Conservation (phyloP, 495 filamentous ascomycete genomes). For the Trichocladium antarcticum region DNA sequence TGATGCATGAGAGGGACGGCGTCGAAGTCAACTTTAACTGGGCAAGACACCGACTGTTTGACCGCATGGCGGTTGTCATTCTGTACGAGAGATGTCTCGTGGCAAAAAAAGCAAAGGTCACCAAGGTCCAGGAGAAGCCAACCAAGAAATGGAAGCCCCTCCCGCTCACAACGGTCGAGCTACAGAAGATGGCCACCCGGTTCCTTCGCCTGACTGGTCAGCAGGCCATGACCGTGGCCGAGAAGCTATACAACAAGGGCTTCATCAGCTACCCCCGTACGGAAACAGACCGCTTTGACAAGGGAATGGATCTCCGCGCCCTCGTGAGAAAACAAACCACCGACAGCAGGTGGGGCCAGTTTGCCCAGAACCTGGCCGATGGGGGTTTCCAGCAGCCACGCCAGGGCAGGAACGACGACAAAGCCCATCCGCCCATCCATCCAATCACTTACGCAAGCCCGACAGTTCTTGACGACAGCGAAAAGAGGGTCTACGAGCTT, state of each 20-base stretch:
- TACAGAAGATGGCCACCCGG: constrained; percentile 90
- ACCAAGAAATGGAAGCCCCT: constrained; percentile 91
- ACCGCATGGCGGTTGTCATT: constrained; percentile 67
- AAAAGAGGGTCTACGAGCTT: constrained; percentile 82
- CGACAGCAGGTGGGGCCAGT: constrained; percentile 65
- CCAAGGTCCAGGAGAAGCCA: constrained; percentile 74
- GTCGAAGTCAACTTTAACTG: constrained; percentile 80
- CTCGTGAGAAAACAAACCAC: constrained; percentile 76
- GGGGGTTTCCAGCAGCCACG: constrained; percentile 74
- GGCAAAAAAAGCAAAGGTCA: constrained; percentile 69
- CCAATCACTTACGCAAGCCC: constrained; percentile 69
- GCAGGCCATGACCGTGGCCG: constrained; percentile 78
- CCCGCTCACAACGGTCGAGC: constrained; percentile 90
- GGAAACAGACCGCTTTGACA: constrained; percentile 93
- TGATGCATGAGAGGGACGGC: constrained; percentile 63
- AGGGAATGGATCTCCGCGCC: constrained; percentile 70
- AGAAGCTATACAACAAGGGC: constrained; percentile 83
- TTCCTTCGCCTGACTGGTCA: constrained; percentile 80
- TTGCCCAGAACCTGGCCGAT: constrained; percentile 66
- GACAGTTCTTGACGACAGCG: constrained; percentile 49
- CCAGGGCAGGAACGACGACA: constrained; percentile 78
- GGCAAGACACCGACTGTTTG: constrained; percentile 74
- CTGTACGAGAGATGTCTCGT: constrained; percentile 74
- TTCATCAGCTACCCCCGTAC: constrained; percentile 97
- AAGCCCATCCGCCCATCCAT: constrained; percentile 95